These are phyloP conservation scores for Eragrostis nindensis DNA, from an alignment of 176 grass and related monocot species.

Conservation along the genomic window DNA sequence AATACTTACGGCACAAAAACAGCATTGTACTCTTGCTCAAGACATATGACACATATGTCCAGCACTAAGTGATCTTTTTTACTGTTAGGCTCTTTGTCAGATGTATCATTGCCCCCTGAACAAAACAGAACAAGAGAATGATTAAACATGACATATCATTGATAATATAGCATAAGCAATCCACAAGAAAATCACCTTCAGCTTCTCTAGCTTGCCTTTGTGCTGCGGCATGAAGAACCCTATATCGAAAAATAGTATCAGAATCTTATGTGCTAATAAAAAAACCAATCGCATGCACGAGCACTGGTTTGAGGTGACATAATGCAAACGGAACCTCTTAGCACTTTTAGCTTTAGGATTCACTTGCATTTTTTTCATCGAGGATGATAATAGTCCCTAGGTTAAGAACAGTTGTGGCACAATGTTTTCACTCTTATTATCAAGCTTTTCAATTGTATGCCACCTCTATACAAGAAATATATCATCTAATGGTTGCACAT, in stretches of 20 bases:
- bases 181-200: constrained; percentile 76
- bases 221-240: constrained; percentile 89
- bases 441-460: background rate
- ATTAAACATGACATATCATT: constrained; percentile 20
- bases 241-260: constrained; percentile 40
- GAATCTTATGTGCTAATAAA: constrained; percentile 15
- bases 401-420: constrained; percentile 10
- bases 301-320: background rate
- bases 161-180: constrained; percentile 29
- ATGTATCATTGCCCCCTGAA: constrained; percentile 54
- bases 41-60: constrained; percentile 99
- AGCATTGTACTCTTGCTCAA: constrained; percentile 98
- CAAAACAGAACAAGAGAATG: constrained; percentile 40
- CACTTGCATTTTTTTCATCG: background rate
- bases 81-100: constrained; percentile 52
- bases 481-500: background rate
- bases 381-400: constrained; percentile 3
- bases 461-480: background rate
- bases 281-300: background rate
- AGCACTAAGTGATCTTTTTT: constrained; percentile 74
- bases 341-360: constrained; percentile 8
- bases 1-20: constrained; percentile 99
- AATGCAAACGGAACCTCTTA: constrained; percentile 2
- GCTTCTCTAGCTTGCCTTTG: constrained; percentile 75
- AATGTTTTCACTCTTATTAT: background rate